A percentile compares a stretch with the other conserved stretches of the same genome.
Evolutionary conservation across 768 basidiomycete species (phyloP).

Genomic region (Mycena kentingensis): DNA sequence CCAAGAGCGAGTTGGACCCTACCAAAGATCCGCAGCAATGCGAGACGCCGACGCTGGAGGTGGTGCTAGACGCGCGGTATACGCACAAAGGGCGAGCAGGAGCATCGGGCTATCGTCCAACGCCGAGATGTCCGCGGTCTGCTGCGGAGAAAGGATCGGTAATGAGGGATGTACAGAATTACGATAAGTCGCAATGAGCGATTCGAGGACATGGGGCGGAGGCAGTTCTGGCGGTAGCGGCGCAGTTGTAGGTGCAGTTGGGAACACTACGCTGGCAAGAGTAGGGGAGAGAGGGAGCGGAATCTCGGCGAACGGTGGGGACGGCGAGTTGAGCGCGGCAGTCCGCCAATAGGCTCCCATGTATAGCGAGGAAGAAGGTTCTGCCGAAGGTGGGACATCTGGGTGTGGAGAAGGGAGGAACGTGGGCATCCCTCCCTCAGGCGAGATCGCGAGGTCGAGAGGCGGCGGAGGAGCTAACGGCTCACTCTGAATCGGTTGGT

Average conservation of each 20-base stretch:
- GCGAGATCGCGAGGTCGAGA: neutral
- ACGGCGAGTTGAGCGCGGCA: conserved; percentile 9
- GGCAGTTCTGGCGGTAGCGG: conserved; percentile 26
- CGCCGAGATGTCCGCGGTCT: conserved; percentile 1
- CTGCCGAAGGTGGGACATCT: conserved; percentile 22
- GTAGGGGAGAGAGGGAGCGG: conserved; percentile 5
- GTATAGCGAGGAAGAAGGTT: neutral
- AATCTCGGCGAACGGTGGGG: neutral
- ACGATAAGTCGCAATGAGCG: conserved; percentile 30
- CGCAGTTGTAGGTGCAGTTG: conserved; percentile 6
- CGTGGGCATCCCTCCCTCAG: conserved; percentile 7
- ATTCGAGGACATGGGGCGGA: conserved; percentile 27
- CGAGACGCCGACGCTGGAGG: conserved; percentile 18
- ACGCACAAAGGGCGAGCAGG: conserved; percentile 32
- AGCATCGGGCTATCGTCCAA: conserved; percentile 23
- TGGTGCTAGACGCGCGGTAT: conserved; percentile 26
- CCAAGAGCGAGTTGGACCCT: conserved; percentile 20
- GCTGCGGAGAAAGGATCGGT: conserved; percentile 26
- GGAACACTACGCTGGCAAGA: conserved; percentile 13
- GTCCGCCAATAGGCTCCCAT: conserved; percentile 15
- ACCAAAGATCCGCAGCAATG: conserved; percentile 33
- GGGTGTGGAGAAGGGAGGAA: conserved; percentile 12
- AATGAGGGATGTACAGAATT: conserved; percentile 27
- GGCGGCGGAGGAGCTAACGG: neutral
- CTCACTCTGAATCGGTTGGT: neutral